Evolutionary conservation across 805 yeast genomes (phyloP), one percentile per base, ranked within the genome.

Genomic region (Sugiyamaella smithiae): DNA sequence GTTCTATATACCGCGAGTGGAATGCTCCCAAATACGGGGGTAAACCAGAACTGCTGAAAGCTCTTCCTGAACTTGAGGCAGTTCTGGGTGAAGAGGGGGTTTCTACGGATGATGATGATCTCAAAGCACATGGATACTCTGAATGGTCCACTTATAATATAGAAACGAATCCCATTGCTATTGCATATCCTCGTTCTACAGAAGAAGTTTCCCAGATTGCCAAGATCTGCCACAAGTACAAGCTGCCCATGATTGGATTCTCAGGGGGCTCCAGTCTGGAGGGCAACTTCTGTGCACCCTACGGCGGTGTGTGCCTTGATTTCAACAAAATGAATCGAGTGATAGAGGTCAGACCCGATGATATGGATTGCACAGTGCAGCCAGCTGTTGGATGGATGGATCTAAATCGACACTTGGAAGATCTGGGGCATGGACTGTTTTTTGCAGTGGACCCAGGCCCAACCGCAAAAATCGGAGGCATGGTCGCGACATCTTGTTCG

Each of bases 371-470:
- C 11, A 77, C 74, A 8, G 88, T 86, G 2, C 88, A 86, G 61
- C 86, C 89, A 0, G 89, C 90, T 19, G 81, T 86, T 7, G 85
- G 85, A 1, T 85, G 93, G 91, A 85, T 82, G 65, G 82, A 80
- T 33, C 67, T 86, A 49, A 77, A 76, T 53, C 80, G 78, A 20
- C 75, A 66, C 48, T 58, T 82, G 45, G 63, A 60, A 5, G 76
- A 76, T 5, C 60, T 74, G 44, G 59, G 57, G 23, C 45, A 48
- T 29, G 77, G 77, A 0, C 64, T 82, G 17, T 58, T 86, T 61
- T 82, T 86, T 62, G 93, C 93, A 0, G 85, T 85, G 12, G 91
- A 85, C 63, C 81, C 81, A 0, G 90, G 90, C 40, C 89, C 91
- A 19, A 88, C 88, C 46, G 93, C 91, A 1, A 74, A 81, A 53